Conservation (phyloP, 2,329 filamentous ascomycete species). For the Hymenoscyphus repandus region DNA sequence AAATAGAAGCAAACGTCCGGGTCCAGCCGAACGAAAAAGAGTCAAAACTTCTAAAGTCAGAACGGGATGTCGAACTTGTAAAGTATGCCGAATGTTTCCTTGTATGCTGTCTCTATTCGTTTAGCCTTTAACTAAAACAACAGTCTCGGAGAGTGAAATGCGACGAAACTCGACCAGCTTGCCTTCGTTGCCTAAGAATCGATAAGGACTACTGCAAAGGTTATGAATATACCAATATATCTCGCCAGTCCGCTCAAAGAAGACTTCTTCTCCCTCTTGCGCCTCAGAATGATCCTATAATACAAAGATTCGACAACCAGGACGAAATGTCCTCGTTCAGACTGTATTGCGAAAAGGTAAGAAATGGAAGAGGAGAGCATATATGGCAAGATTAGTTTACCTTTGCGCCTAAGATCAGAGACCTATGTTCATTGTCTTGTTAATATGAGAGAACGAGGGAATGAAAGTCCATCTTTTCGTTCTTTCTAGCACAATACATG, state of each 20-base stretch:
- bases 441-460: no score
- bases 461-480: no score
- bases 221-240: slow-evolving; percentile 1
- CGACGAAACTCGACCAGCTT: slow-evolving; percentile 18
- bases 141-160: slow-evolving; percentile 18
- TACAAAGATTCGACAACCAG: neutral
- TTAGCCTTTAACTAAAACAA: neutral
- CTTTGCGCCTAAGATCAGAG: no score
- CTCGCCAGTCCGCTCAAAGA: neutral
- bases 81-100: neutral
- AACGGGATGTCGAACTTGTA: slow-evolving; percentile 14
- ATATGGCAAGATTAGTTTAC: no score
- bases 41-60: slow-evolving; percentile 13
- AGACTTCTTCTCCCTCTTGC: neutral
- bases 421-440: no score
- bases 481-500: no score
- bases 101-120: neutral
- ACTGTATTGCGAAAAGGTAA: slow-evolving; percentile 3
- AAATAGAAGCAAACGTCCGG: neutral
- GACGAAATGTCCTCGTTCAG: slow-evolving; percentile 1
- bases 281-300: neutral
- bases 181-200: slow-evolving; percentile 14
- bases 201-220: neutral
- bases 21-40: neutral
- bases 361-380: no score